phyloP scores from a whole-genome alignment of 75 land plant genomes.

The Cunninghamia lanceolata region DNA sequence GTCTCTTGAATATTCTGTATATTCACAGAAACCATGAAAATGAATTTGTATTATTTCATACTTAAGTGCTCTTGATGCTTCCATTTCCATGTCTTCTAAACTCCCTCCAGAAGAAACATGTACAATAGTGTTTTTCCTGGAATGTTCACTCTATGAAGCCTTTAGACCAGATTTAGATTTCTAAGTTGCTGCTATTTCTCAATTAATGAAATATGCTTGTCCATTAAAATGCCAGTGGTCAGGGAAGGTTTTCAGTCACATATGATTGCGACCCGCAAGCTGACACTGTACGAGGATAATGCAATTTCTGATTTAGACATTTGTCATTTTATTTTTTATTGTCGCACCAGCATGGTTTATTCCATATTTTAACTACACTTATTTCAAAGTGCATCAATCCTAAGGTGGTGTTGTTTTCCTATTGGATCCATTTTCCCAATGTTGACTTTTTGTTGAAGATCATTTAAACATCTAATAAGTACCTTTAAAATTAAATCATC shows the following conservation, averaged over 20 bases:
- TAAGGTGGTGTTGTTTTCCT: background rate
- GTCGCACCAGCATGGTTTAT: background rate
- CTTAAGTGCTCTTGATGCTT: background rate
- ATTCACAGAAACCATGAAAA: conserved; percentile 1
- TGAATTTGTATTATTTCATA: conserved; percentile 7
- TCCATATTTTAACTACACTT: background rate
- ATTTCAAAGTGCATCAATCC: background rate
- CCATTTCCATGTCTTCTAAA: background rate
- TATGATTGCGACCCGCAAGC: background rate
- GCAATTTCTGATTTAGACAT: background rate
- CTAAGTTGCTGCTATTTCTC: background rate
- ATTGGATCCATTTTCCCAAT: background rate
- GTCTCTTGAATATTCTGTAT: conserved; percentile 2
- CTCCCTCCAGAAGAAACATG: background rate
- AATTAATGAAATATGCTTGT: background rate
- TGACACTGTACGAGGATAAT: background rate
- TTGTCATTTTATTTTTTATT: background rate
- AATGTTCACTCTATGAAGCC: background rate
- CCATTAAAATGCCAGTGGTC: background rate
- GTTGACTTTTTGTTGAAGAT: background rate
- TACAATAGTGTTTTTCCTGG: background rate
- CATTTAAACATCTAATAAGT: background rate
- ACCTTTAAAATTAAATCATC: background rate
- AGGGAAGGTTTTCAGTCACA: background rate
- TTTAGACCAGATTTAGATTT: background rate